Evolutionary conservation across 805 yeast species (phyloP), one percentile per base, ranked within the genome.

Genomic region (Cyberlindnera samutprakarnensis): DNA sequence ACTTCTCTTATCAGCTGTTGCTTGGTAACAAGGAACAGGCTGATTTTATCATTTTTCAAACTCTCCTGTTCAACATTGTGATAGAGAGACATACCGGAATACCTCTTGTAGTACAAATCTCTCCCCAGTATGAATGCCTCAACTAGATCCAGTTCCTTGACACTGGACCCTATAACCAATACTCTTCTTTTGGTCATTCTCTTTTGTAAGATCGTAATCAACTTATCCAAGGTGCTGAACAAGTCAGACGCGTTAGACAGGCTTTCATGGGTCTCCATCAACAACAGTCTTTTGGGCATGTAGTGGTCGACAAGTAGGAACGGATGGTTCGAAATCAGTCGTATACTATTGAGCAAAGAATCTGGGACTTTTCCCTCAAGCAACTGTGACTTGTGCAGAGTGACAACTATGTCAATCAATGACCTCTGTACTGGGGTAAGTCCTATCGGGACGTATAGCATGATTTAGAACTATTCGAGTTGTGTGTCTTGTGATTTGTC

Each of bases 41-140:
- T 15, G 10, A 28, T 13, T 14, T 16, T 21, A 15, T 20, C 25
- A 10, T 24, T 24, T 32, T 32, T 29, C 46, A 49, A 26, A n/a
- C 8, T n/a, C n/a, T 16, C 6, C 18, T 20, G 25, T 22, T 28
- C 24, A 10, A 25, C 15, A 13, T 28, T 25, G 21, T 28, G 21
- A 21, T 65, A 70, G 16, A 79, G 54, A 14, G 78, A 70, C 1
- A 75, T 64, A 12, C 85, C 84, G 16, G 86, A 73, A 44, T 78
- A 70, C 43, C 94, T 70, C 38, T 68, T 68, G 47, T 81, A 80
- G 39, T 69, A 67, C 23, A 84, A 55, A 20, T 28, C 27, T 46
- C 83, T 75, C 2, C 95, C 96, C n/a, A 81, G 61, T 11, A 86
- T 49, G 27, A 80, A 64, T 1, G 88, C 82, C 53, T 87, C 96